phyloP scores from a whole-genome alignment of 257 asterid species.

The Solanum peruvianum region DNA sequence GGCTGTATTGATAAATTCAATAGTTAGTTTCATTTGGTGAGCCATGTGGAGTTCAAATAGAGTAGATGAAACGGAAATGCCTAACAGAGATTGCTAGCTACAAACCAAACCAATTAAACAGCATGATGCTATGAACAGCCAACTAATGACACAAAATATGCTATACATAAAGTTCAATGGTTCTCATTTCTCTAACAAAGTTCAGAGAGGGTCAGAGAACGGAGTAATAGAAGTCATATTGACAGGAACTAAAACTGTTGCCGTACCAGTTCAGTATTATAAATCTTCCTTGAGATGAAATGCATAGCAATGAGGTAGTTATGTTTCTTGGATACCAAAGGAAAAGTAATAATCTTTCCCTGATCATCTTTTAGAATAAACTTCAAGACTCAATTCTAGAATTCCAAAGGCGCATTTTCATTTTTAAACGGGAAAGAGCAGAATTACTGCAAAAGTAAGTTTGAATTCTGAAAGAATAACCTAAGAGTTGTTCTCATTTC shows the following conservation, averaged over 20 bases:
- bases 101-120: background rate
- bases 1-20: constrained; percentile 11
- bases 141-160: background rate
- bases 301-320: background rate
- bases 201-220: background rate
- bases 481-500: background rate
- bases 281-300: background rate
- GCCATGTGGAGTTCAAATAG: background rate
- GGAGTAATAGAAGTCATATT: background rate
- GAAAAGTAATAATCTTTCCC: background rate
- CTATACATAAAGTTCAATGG: background rate
- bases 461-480: background rate
- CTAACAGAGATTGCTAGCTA: background rate
- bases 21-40: background rate
- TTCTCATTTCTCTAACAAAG: background rate
- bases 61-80: background rate
- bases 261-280: background rate
- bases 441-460: background rate
- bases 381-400: background rate
- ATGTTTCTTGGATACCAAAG: background rate
- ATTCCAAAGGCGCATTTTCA: background rate
- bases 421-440: background rate
- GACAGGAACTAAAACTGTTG: background rate
- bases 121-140: background rate
- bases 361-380: background rate